Conservation (phyloP, 257 asterid genomes). For the Ballota nigra region DNA sequence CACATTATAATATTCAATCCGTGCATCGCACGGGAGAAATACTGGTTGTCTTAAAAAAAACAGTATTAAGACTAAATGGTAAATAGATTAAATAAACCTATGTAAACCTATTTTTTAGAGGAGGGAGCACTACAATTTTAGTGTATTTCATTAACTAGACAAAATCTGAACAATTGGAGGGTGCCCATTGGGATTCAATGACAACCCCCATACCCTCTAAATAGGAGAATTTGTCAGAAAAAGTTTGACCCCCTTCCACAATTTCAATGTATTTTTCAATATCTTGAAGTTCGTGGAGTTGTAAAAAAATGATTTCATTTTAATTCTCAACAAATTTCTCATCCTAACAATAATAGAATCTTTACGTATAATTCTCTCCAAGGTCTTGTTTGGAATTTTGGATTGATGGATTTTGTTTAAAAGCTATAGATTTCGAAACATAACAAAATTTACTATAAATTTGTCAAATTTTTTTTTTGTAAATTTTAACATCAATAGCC, state of each 20-base stretch:
- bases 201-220: conserved; percentile 29
- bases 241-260: conserved; percentile 11
- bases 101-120: too few species aligned
- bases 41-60: too few species aligned
- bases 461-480: not conserved
- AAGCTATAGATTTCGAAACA: not conserved
- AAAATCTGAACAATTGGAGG: conserved; percentile 2
- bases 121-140: too few species aligned
- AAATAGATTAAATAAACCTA: too few species aligned
- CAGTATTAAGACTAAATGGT: too few species aligned
- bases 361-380: not conserved
- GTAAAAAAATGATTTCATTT: not conserved
- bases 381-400: not conserved
- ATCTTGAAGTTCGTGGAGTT: not conserved
- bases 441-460: not conserved
- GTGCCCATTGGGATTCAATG: conserved; percentile 12
- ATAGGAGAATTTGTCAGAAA: conserved; percentile 25
- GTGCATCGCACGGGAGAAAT: too few species aligned
- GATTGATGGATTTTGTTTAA: not conserved
- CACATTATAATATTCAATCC: too few species aligned
- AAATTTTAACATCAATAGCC: not conserved
- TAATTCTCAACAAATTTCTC: not conserved
- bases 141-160: not conserved
- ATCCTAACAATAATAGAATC: not conserved
- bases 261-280: not conserved